A percentile compares a stretch with the other conserved stretches of the same genome.
Evolutionary conservation across 2,329 filamentous ascomycete species (phyloP).

Genomic region (Neopestalotiopsis clavispora): DNA sequence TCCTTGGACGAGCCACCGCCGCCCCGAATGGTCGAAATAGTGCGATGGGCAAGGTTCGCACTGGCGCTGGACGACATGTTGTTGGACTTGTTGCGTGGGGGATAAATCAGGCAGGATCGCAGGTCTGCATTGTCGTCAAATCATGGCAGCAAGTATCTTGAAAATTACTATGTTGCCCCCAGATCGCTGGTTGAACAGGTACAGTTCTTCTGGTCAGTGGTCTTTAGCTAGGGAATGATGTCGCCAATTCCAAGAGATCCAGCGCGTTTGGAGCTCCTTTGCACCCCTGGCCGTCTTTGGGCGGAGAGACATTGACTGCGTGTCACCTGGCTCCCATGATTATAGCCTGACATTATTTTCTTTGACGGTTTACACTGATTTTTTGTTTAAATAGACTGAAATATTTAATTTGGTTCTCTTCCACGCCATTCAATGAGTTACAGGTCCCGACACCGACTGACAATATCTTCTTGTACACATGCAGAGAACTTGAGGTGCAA

Average conservation of each 20-base stretch:
- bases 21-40: conserved; percentile 61
- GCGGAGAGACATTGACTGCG: neutral
- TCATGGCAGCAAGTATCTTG: neutral
- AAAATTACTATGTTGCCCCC: neutral
- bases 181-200: neutral
- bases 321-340: neutral
- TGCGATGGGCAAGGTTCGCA: conserved; percentile 58
- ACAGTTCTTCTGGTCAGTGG: neutral
- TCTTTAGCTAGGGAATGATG: conserved; percentile 5
- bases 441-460: too few species aligned
- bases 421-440: too few species aligned
- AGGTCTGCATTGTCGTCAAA: conserved; percentile 2
- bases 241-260: neutral
- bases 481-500: neutral
- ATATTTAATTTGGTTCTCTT: too few species aligned
- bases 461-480: too few species aligned
- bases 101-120: neutral
- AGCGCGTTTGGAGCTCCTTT: conserved; percentile 9
- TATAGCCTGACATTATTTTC: neutral
- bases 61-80: conserved; percentile 52
- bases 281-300: conserved; percentile 8
- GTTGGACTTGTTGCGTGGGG: conserved; percentile 11
- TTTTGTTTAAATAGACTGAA: too few species aligned
- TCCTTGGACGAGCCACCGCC: conserved; percentile 38
- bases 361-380: too few species aligned